phyloP scores from a whole-genome alignment of 176 grass and related monocot species.

The Oryza australiensis region DNA sequence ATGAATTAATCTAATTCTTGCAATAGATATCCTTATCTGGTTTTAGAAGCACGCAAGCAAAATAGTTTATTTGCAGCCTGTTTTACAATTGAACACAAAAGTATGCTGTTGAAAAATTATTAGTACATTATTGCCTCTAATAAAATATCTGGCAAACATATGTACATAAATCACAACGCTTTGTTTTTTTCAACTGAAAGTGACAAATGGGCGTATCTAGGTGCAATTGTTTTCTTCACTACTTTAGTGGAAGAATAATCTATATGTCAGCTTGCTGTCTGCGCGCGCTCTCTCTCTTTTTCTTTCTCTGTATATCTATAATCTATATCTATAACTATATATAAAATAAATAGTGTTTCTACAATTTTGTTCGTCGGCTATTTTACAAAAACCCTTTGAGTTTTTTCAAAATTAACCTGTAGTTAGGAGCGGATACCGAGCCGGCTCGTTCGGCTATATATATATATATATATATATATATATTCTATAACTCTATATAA shows the following conservation, averaged over 20 bases:
- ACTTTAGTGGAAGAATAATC: neutral
- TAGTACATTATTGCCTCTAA: neutral
- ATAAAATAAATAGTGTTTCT: no score
- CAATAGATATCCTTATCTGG: neutral
- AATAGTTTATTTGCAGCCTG: neutral
- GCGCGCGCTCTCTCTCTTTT: no score
- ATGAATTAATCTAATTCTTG: neutral
- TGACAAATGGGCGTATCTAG: neutral
- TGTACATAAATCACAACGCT: neutral
- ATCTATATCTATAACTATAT: no score
- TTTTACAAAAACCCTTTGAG: no score
- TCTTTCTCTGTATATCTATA: no score
- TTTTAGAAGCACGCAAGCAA: neutral
- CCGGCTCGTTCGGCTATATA: no score
- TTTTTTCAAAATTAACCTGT: no score
- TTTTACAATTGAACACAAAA: neutral
- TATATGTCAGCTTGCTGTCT: neutral
- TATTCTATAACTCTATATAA: no score
- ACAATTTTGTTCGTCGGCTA: no score
- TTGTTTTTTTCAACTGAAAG: neutral
- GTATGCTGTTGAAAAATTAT: neutral
- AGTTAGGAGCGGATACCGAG: no score
- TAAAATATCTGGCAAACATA: neutral
- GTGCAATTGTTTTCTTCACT: neutral
- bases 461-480: no score